Evolutionary conservation across 345 rosid genomes (phyloP).

Genomic region (Cochlearia excelsa): DNA sequence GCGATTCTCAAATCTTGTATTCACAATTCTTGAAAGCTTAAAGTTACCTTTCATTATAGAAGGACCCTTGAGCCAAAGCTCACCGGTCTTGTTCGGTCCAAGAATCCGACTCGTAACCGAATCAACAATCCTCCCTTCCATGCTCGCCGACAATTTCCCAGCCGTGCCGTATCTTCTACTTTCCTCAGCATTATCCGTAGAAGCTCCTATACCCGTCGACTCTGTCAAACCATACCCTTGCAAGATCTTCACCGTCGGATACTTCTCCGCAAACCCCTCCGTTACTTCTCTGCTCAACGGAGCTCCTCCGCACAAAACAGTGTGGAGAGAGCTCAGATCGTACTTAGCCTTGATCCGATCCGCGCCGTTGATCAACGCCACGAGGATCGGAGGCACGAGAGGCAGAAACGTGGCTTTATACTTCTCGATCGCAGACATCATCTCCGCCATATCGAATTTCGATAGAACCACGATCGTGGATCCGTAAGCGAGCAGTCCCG

Average conservation of each 20-base stretch:
- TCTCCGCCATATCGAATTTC: conserved; percentile 73
- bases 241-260: conserved; percentile 51
- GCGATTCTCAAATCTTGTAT: conserved; percentile 10
- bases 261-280: conserved; percentile 60
- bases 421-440: conserved; percentile 62
- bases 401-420: conserved; percentile 67
- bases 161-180: conserved; percentile 70
- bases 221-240: conserved; percentile 91
- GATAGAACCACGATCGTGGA: conserved; percentile 67
- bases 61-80: conserved; percentile 69
- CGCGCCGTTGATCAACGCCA: conserved; percentile 57
- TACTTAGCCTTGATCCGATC: conserved; percentile 53
- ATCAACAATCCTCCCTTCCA: conserved; percentile 74
- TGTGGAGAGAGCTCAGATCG: conserved; percentile 58
- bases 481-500: conserved; percentile 70
- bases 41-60: conserved; percentile 39
- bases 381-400: conserved; percentile 79
- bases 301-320: conserved; percentile 72
- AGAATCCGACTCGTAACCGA: conserved; percentile 50
- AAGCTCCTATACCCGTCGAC: conserved; percentile 66
- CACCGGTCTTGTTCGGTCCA: conserved; percentile 63
- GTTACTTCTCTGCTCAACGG: conserved; percentile 78
- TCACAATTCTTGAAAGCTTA: neutral
- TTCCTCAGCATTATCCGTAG: conserved; percentile 67
- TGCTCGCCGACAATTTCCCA: conserved; percentile 58